These are phyloP conservation scores for Verticillium alfalfae DNA, from an alignment of 2,329 filamentous ascomycete genomes.

Conservation along the genomic window DNA sequence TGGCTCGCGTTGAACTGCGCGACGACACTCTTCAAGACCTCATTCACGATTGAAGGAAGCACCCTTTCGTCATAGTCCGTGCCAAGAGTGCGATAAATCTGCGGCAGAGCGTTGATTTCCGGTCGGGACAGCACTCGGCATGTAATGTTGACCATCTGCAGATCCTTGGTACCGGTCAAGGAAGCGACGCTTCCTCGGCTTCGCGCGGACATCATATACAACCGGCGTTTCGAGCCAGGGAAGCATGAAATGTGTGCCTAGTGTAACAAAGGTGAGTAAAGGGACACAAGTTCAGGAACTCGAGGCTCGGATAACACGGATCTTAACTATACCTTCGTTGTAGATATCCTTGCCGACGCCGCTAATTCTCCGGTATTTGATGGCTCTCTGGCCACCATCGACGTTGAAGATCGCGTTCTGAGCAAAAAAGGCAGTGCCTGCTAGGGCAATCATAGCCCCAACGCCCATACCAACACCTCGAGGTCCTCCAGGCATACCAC, in stretches of 20 bases:
- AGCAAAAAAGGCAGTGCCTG: slow-evolving; percentile 44
- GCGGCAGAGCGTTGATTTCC: slow-evolving; percentile 79
- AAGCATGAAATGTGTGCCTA: slow-evolving; percentile 86
- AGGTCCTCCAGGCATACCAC: slow-evolving; percentile 30
- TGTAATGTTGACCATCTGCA: slow-evolving; percentile 99
- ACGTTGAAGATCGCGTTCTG: slow-evolving; percentile 70
- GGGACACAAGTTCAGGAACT: slow-evolving; percentile 6
- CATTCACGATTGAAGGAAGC: slow-evolving; percentile 94
- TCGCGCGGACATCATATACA: slow-evolving; percentile 96
- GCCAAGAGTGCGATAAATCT: slow-evolving; percentile 95
- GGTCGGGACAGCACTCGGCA: slow-evolving; percentile 96
- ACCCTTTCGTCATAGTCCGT: slow-evolving; percentile 97
- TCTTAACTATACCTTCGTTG: slow-evolving; percentile 63
- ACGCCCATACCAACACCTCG: slow-evolving; percentile 32
- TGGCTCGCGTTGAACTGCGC: slow-evolving; percentile 98
- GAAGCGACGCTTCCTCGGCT: slow-evolving; percentile 96
- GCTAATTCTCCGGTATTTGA: slow-evolving; percentile 91
- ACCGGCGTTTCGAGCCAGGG: slow-evolving; percentile 98
- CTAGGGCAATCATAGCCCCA: slow-evolving; percentile 35
- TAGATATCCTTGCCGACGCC: slow-evolving; percentile 98
- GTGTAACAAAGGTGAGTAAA: not conserved
- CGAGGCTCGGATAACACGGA: not conserved
- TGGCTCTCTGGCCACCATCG: slow-evolving; percentile 96
- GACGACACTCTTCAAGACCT: slow-evolving; percentile 97
- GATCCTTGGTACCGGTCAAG: slow-evolving; percentile 94